Evolutionary conservation across 495 filamentous ascomycete genomes (phyloP).

Genomic region (Choiromyces venosus): DNA sequence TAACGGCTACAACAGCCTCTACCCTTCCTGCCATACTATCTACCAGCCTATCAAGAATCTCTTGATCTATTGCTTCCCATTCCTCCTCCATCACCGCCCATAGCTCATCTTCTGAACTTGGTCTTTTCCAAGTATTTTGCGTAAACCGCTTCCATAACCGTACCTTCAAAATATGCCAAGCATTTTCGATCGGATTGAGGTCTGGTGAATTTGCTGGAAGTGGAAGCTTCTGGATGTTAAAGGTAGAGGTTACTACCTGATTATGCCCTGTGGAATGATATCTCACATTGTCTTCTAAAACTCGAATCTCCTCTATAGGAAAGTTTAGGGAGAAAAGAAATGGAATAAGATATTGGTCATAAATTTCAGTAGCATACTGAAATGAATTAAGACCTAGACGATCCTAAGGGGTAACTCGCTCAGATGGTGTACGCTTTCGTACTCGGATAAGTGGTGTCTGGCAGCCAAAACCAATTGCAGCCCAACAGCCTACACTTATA

Average conservation of each 20-base stretch:
- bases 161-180: too few relatives aligned
- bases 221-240: not conserved
- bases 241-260: not conserved
- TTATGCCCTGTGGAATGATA: not conserved
- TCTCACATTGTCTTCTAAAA: not conserved
- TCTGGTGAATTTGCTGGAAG: not conserved
- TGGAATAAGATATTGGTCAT: not conserved
- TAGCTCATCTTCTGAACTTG: too few relatives aligned
- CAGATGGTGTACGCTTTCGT: not conserved
- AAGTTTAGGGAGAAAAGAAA: not conserved
- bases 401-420: not conserved
- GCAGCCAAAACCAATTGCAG: not conserved
- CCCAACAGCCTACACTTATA: not conserved
- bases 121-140: not conserved
- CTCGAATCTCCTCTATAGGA: not conserved
- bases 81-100: not conserved
- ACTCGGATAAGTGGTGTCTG: not conserved
- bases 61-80: not conserved
- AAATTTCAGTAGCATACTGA: not conserved
- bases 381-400: constrained; percentile 1
- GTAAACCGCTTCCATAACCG: not conserved
- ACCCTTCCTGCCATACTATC: not conserved
- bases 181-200: too few relatives aligned
- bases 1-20: too few relatives aligned
- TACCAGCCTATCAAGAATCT: not conserved